Conservation (phyloP, 2,329 filamentous ascomycete species). For the Septoria linicola region DNA sequence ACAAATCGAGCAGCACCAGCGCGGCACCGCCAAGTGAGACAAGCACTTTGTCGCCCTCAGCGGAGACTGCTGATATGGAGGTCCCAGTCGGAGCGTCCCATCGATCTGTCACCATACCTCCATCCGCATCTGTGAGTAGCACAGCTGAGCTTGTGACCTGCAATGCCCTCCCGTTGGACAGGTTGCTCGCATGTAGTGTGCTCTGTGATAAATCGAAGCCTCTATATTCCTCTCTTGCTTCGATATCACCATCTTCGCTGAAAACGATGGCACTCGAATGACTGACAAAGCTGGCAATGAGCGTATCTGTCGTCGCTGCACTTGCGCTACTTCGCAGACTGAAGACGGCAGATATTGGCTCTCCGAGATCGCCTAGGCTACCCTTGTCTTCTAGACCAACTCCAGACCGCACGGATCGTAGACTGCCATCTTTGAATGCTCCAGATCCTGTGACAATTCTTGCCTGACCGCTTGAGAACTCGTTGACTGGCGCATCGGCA, state of each 20-base stretch:
- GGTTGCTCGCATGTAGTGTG: slow-evolving; percentile 69
- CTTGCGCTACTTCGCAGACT: slow-evolving; percentile 70
- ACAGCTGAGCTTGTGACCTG: slow-evolving; percentile 71
- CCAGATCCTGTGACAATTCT: slow-evolving; percentile 91
- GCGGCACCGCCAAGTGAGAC: slow-evolving; percentile 74
- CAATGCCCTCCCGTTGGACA: slow-evolving; percentile 61
- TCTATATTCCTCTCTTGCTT: slow-evolving; percentile 76
- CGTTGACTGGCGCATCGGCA: slow-evolving; percentile 74
- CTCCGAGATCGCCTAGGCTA: slow-evolving; percentile 72
- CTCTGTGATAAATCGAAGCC: slow-evolving; percentile 67
- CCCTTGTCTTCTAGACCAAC: slow-evolving; percentile 70
- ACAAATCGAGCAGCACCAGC: slow-evolving; percentile 67
- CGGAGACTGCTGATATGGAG: slow-evolving; percentile 74
- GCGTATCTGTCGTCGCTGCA: slow-evolving; percentile 64
- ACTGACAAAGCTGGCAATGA: slow-evolving; percentile 76
- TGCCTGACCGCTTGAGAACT: slow-evolving; percentile 93
- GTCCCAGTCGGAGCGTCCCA: slow-evolving; percentile 56
- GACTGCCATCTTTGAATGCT: slow-evolving; percentile 80
- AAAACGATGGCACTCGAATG: slow-evolving; percentile 85
- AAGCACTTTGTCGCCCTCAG: slow-evolving; percentile 67
- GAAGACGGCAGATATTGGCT: slow-evolving; percentile 38
- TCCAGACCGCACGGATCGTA: slow-evolving; percentile 88
- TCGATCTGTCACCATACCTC: slow-evolving; percentile 52
- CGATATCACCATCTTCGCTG: slow-evolving; percentile 70
- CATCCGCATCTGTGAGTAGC: slow-evolving; percentile 61